Percentiles rank a stretch among this genome's conserved stretches.
These are phyloP conservation scores for Stagonosporopsis chrysanthemi DNA, from an alignment of 2,329 filamentous ascomycete genomes.

Conservation along the genomic window DNA sequence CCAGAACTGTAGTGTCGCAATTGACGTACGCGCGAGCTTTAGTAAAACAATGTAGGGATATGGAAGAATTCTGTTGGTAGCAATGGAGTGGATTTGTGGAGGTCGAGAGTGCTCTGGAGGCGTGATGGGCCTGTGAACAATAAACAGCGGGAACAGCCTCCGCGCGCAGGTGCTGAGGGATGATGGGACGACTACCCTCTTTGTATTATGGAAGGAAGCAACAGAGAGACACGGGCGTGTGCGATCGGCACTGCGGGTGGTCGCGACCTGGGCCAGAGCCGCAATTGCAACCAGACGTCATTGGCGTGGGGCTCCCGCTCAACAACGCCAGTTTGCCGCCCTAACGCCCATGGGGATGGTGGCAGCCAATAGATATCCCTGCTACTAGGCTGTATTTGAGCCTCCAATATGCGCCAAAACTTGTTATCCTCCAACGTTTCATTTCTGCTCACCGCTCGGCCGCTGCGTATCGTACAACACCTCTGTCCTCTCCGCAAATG, in stretches of 20 bases:
- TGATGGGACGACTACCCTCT: conserved; percentile 32
- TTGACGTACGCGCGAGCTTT: neutral
- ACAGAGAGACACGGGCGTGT: conserved; percentile 19
- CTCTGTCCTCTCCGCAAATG: conserved; percentile 29
- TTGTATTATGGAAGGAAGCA: conserved; percentile 22
- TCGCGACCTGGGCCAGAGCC: conserved; percentile 31
- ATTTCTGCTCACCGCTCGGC: conserved; percentile 22
- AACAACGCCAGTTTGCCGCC: conserved; percentile 20
- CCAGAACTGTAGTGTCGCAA: neutral
- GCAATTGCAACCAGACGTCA: conserved; percentile 33
- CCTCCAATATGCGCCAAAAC: conserved; percentile 14
- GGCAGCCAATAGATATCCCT: conserved; percentile 15
- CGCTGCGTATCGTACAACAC: conserved; percentile 33
- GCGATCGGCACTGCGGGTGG: conserved; percentile 33
- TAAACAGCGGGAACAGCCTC: conserved; percentile 2
- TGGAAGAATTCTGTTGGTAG: conserved; percentile 16
- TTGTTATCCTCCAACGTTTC: conserved; percentile 18
- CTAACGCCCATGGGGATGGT: conserved; percentile 16
- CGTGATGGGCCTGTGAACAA: conserved; percentile 1
- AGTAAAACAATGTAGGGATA: conserved; percentile 27
- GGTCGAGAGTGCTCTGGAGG: conserved; percentile 10
- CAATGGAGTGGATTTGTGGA: conserved; percentile 19
- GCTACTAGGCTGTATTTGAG: conserved; percentile 15
- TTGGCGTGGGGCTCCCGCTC: conserved; percentile 27
- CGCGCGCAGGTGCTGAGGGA: conserved; percentile 20